Evolutionary conservation across 1,139 yeast genomes (phyloP), one percentile per base, ranked within the genome.

Genomic region (Williopsis jadinii): DNA sequence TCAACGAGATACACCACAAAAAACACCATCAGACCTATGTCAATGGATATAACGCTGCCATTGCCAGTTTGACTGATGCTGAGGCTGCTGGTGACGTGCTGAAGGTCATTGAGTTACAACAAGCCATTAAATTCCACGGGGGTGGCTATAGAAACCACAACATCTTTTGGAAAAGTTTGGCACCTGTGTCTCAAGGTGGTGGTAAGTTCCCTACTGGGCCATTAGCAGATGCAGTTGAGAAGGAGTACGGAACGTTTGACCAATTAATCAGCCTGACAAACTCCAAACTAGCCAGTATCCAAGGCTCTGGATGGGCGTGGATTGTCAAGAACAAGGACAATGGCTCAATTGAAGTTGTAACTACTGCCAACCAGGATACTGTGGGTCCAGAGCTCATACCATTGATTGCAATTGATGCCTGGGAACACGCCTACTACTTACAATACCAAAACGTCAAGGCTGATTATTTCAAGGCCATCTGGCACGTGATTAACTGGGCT

Each of bases 281-380:
- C 63, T 66, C 78, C 43, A 83, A 84, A 63, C 74, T 90, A 58
- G 95, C 96, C 30, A 94, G 95, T 42, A 76, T 90, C 57, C 97
- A 90, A 68, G 97, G 97, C 56, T 86, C 97, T 15, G 97, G 97
- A 33, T 90, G 97, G 97, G 95, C 95, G 30, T 90, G 94, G 73
- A 72, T 90, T 53, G 96, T 84, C 55, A 86, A 85, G 77, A 85
- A 88, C 73, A 73, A 78, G 64, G 84, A 77, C 54, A 85, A 84
- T 55, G 92, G 92, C 53, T 76, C 80, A 39, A 65, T 90, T 58
- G 95, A 86, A 54, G 84, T 90, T 44, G 84, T 87, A 47, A 86
- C 90, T 60, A 85, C 90, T 54, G 73, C 78, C 54, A 90, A 90
- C 73, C 97, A 90, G 67, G 97, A 90, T 67, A 84, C 95, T 34